Conservation (phyloP, 176 grass and related monocot genomes). For the Juncus inflexus region DNA sequence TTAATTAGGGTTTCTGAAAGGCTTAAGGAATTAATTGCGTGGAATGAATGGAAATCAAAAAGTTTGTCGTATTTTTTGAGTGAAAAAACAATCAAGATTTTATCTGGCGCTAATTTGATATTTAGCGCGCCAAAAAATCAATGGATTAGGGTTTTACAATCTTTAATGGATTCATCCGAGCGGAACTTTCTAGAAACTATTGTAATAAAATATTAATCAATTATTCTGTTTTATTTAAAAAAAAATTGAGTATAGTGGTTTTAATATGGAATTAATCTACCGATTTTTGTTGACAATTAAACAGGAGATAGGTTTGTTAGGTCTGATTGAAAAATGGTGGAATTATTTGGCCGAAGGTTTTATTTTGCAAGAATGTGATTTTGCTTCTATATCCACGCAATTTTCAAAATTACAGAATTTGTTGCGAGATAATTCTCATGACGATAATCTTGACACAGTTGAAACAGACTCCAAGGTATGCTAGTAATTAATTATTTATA, state of each 20-base stretch:
- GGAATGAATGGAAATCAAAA: slow-evolving; percentile 63
- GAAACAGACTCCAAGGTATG: slow-evolving; percentile 39
- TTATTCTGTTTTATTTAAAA: not conserved
- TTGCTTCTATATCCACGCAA: slow-evolving; percentile 61
- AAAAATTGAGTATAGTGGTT: not conserved
- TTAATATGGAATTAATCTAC: not conserved
- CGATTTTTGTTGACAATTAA: slow-evolving; percentile 2
- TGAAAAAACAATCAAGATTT: slow-evolving; percentile 50
- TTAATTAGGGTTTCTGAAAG: slow-evolving; percentile 38
- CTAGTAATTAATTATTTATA: not conserved
- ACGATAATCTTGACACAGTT: slow-evolving; percentile 24
- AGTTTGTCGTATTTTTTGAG: slow-evolving; percentile 62
- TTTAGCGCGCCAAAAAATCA: slow-evolving; percentile 66
- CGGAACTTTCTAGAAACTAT: slow-evolving; percentile 50
- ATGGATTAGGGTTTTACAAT: slow-evolving; percentile 61
- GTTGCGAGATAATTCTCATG: slow-evolving; percentile 34
- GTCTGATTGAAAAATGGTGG: slow-evolving; percentile 57
- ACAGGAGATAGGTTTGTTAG: slow-evolving; percentile 77
- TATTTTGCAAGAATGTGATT: slow-evolving; percentile 48
- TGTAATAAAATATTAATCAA: slow-evolving; percentile 32
- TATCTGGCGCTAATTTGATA: slow-evolving; percentile 73
- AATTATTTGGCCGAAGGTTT: slow-evolving; percentile 49
- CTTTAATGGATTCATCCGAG: slow-evolving; percentile 30
- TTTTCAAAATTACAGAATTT: slow-evolving; percentile 54
- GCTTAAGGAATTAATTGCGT: slow-evolving; percentile 31